Conservation (phyloP, 305 asterid species). For the Fraxinus ornus region DNA sequence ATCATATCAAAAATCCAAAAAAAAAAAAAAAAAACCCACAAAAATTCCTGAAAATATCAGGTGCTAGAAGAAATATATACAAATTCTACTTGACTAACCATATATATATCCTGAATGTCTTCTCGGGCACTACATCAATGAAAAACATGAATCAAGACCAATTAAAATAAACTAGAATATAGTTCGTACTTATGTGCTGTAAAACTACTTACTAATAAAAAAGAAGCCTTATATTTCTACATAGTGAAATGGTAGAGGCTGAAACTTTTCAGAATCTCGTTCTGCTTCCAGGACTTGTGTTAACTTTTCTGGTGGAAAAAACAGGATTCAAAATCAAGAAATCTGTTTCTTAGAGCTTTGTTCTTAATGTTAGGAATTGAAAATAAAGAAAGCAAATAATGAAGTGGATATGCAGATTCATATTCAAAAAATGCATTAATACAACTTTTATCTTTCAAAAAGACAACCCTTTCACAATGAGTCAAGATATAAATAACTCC, state of each 20-base stretch:
- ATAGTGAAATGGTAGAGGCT: slow-evolving; percentile 89
- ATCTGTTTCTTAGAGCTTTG: neutral
- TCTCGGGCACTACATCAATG: slow-evolving; percentile 68
- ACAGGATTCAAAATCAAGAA: slow-evolving; percentile 15
- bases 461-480: neutral
- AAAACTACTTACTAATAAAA: slow-evolving; percentile 71
- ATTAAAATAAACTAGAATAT: neutral
- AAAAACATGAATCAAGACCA: slow-evolving; percentile 17
- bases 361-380: neutral
- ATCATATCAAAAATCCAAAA: too few species aligned
- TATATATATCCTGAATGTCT: slow-evolving; percentile 75
- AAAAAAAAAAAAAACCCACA: too few species aligned
- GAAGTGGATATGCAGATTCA: neutral
- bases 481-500: neutral
- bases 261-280: slow-evolving; percentile 80
- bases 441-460: neutral
- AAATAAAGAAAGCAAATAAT: slow-evolving; percentile 11
- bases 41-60: slow-evolving; percentile 17
- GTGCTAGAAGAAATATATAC: slow-evolving; percentile 11
- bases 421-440: neutral
- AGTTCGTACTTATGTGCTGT: slow-evolving; percentile 2
- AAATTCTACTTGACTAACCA: slow-evolving; percentile 51
- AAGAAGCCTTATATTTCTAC: slow-evolving; percentile 89
- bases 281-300: slow-evolving; percentile 82
- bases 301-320: slow-evolving; percentile 56